A percentile compares a stretch with the other conserved stretches of the same genome.
These are phyloP conservation scores for Hansenula lynferdii DNA, from an alignment of 1,139 yeast genomes.

Conservation along the genomic window DNA sequence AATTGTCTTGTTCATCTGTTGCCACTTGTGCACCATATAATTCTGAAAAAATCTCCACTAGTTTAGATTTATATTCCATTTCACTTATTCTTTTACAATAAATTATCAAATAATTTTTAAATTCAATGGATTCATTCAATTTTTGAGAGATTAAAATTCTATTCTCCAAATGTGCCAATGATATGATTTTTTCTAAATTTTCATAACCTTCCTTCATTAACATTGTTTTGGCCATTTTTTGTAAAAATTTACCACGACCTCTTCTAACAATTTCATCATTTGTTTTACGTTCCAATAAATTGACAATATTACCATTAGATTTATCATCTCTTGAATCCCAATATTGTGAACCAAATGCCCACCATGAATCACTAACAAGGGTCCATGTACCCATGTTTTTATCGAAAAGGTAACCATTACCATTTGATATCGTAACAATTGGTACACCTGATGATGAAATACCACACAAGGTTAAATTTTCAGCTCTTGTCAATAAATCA, in stretches of 20 bases:
- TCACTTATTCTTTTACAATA: conserved; percentile 80
- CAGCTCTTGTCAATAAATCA: conserved; percentile 74
- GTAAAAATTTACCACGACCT: conserved; percentile 81
- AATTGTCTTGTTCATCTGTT: too few species aligned
- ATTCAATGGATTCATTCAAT: conserved; percentile 63
- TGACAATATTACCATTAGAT: conserved; percentile 46
- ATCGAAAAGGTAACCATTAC: conserved; percentile 82
- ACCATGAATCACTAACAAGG: conserved; percentile 89
- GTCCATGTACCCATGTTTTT: conserved; percentile 74
- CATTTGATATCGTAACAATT: conserved; percentile 76
- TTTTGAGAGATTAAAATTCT: conserved; percentile 68
- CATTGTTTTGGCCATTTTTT: conserved; percentile 85
- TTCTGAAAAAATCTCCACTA: conserved; percentile 68
- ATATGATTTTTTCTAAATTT: conserved; percentile 81
- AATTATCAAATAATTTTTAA: conserved; percentile 53
- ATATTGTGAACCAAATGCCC: conserved; percentile 98
- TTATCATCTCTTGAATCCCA: conserved; percentile 64
- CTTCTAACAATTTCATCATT: conserved; percentile 81
- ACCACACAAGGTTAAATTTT: conserved; percentile 79
- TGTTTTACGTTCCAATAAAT: conserved; percentile 76
- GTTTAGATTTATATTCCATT: conserved; percentile 66
- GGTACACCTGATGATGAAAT: conserved; percentile 75
- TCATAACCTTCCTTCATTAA: conserved; percentile 95
- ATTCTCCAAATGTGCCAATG: conserved; percentile 86
- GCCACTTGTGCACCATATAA: conserved; percentile 46